Conservation (phyloP, 257 asterid species). For the Mitragyna speciosa region DNA sequence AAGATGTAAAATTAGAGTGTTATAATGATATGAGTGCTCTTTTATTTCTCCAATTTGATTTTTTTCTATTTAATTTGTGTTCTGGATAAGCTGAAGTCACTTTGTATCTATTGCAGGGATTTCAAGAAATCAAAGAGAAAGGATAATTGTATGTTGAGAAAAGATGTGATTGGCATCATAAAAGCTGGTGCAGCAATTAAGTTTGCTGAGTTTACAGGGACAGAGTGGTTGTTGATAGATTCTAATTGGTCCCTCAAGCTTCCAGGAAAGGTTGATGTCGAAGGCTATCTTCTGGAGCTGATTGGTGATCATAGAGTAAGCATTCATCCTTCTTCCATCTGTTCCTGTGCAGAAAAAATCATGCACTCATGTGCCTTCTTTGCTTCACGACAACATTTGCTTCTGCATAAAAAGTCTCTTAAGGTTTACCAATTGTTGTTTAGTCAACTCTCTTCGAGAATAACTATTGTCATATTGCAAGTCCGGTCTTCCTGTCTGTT, state of each 20-base stretch:
- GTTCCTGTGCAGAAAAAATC: neutral
- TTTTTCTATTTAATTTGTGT: neutral
- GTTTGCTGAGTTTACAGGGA: slow-evolving; percentile 60
- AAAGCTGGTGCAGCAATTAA: slow-evolving; percentile 55
- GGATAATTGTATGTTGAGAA: slow-evolving; percentile 35
- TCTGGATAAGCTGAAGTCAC: neutral
- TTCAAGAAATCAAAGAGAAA: slow-evolving; percentile 47
- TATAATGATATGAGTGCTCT: neutral
- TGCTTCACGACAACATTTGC: neutral
- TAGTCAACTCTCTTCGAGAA: neutral
- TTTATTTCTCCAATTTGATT: neutral
- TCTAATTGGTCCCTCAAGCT: slow-evolving; percentile 71
- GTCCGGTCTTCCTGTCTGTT: neutral
- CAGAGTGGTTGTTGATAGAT: slow-evolving; percentile 64
- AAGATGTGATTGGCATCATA: slow-evolving; percentile 55
- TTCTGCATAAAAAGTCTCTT: neutral
- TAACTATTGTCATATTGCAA: neutral
- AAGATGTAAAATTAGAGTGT: neutral
- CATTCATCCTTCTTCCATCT: slow-evolving; percentile 8
- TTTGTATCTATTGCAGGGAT: slow-evolving; percentile 44
- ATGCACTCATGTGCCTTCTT: neutral
- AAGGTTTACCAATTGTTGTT: neutral
- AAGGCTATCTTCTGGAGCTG: slow-evolving; percentile 69
- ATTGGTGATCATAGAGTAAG: slow-evolving; percentile 74
- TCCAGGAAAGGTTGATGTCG: slow-evolving; percentile 45